Conservation (phyloP, 306 rosid genomes). For the Quercus rubra region DNA sequence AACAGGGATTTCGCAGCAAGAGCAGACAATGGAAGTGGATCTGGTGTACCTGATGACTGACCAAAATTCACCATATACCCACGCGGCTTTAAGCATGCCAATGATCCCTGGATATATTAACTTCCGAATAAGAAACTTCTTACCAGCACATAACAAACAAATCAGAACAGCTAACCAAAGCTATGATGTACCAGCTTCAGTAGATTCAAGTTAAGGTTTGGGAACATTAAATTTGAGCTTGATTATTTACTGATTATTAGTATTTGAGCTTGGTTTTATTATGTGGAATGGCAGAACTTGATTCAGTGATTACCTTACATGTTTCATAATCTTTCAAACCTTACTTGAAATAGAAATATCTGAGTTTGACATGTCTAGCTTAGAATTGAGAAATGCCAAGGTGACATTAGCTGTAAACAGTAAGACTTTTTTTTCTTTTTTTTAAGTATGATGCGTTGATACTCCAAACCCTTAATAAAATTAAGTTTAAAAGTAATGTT, state of each 20-base stretch:
- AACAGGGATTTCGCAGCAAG: conserved; percentile 64
- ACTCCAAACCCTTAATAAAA: neutral
- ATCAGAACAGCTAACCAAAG: neutral
- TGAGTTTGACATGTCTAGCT: neutral
- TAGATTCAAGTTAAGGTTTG: neutral
- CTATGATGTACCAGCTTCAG: neutral
- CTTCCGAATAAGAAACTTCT: neutral
- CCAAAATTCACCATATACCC: conserved; percentile 90
- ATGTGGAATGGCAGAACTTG: neutral
- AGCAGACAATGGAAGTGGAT: conserved; percentile 76
- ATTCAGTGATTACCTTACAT: neutral
- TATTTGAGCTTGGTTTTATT: neutral
- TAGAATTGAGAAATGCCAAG: neutral
- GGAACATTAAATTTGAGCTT: no score
- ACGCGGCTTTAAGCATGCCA: conserved; percentile 60
- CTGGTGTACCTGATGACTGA: conserved; percentile 84
- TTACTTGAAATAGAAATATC: neutral
- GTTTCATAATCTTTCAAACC: neutral
- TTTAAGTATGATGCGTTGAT: neutral
- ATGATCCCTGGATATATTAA: conserved; percentile 58
- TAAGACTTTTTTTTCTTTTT: neutral
- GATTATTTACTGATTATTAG: no score
- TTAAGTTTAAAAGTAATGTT: neutral
- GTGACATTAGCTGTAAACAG: neutral
- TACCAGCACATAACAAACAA: neutral